Evolutionary conservation across 2,329 filamentous ascomycete species (phyloP).

Genomic region (Cryphonectria carpinicola): DNA sequence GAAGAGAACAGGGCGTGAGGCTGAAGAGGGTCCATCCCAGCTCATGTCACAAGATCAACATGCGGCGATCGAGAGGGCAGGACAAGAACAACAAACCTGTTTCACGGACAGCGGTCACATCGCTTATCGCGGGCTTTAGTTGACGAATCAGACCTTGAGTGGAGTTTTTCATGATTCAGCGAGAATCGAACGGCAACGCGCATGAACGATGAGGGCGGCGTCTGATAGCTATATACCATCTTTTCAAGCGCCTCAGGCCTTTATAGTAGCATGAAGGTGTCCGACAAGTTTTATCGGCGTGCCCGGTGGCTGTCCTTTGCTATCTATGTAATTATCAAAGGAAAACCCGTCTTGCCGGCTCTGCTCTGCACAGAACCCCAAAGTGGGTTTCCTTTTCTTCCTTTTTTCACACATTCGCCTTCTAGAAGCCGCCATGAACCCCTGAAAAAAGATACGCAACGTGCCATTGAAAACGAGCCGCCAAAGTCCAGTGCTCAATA

Average conservation of each 20-base stretch:
- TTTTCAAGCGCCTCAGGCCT: not conserved
- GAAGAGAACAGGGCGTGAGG: slow-evolving; percentile 2
- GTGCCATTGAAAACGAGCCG: not conserved
- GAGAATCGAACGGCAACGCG: not conserved
- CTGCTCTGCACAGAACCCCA: not conserved
- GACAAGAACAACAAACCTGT: not conserved
- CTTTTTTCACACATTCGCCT: slow-evolving; percentile 12
- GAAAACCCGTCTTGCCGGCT: not conserved
- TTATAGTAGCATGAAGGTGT: not conserved
- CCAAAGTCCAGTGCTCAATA: not conserved
- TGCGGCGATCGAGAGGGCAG: not conserved
- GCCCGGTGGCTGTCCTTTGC: not conserved
- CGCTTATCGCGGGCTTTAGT: slow-evolving; percentile 5
- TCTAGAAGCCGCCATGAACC: slow-evolving; percentile 23
- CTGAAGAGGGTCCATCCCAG: slow-evolving; percentile 17
- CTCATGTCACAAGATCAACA: not conserved
- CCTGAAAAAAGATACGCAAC: not conserved
- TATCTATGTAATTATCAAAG: not conserved
- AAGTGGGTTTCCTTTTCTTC: not conserved
- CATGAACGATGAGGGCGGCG: not conserved
- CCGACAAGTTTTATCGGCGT: not conserved
- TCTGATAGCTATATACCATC: not conserved
- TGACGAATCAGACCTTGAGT: too few relatives aligned
- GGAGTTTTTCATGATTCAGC: not conserved
- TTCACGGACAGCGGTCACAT: not conserved